These are phyloP conservation scores for Thalia dealbata DNA, from an alignment of 176 grass and related monocot species.

Conservation along the genomic window DNA sequence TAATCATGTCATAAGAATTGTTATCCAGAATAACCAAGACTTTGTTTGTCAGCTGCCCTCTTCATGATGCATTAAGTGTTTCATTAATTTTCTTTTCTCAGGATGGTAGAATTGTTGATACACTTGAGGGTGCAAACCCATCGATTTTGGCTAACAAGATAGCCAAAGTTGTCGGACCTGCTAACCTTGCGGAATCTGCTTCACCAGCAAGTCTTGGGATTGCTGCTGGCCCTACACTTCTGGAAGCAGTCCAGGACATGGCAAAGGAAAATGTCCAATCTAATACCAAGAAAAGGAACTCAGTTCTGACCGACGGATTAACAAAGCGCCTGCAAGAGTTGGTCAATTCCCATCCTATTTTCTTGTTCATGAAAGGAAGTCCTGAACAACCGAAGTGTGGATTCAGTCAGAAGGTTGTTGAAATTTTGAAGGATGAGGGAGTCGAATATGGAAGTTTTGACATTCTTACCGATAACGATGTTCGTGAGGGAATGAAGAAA, in stretches of 20 bases:
- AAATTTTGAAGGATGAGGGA: slow-evolving; percentile 9
- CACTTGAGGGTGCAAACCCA: slow-evolving; percentile 24
- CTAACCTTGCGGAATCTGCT: slow-evolving; percentile 11
- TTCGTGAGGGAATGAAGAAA: slow-evolving; percentile 27
- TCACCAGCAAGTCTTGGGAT: slow-evolving; percentile 29
- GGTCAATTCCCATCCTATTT: slow-evolving; percentile 7
- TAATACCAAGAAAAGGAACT: slow-evolving; percentile 7
- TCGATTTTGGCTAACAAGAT: slow-evolving; percentile 33
- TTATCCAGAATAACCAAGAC: not conserved
- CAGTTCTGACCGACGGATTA: not conserved
- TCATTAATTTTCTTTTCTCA: not conserved
- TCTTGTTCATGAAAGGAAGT: slow-evolving; percentile 21
- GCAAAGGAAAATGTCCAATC: slow-evolving; percentile 23
- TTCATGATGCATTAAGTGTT: not conserved
- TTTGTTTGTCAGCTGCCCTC: not conserved
- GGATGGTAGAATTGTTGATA: slow-evolving; percentile 30
- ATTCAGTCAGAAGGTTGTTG: slow-evolving; percentile 11
- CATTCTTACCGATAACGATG: slow-evolving; percentile 19
- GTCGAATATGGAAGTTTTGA: slow-evolving; percentile 28
- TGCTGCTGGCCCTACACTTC: slow-evolving; percentile 26
- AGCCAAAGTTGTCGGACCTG: slow-evolving; percentile 17
- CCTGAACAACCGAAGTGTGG: slow-evolving; percentile 16
- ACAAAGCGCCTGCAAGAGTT: not conserved
- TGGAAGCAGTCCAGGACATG: slow-evolving; percentile 23
- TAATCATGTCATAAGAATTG: not conserved